Percentiles rank a stretch among this genome's conserved stretches.
These are phyloP conservation scores for Phaeosphaeria sp. DNA, from an alignment of 2,329 filamentous ascomycete species.

Conservation along the genomic window DNA sequence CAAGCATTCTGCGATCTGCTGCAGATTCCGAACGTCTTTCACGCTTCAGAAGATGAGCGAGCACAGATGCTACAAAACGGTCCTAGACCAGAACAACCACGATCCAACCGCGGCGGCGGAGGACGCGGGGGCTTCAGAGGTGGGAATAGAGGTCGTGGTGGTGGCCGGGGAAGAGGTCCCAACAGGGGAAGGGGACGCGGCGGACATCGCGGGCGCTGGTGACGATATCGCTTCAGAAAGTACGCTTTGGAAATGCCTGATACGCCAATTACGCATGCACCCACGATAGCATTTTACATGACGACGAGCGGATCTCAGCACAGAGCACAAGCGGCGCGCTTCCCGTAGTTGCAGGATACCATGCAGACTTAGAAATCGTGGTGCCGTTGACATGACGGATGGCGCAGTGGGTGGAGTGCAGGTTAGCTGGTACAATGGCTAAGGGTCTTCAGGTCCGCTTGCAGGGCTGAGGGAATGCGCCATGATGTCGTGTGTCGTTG, in stretches of 20 bases:
- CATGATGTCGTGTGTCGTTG: slow-evolving; percentile 27
- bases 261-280: background rate
- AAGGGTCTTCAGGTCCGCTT: slow-evolving; percentile 22
- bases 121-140: slow-evolving; percentile 35
- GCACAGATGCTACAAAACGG: slow-evolving; percentile 37
- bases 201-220: slow-evolving; percentile 36
- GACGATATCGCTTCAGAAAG: slow-evolving; percentile 8
- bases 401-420: slow-evolving; percentile 11
- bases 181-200: slow-evolving; percentile 27
- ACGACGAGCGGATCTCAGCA: slow-evolving; percentile 14
- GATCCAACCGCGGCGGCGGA: slow-evolving; percentile 34
- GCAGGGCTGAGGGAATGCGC: slow-evolving; percentile 12
- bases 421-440: slow-evolving; percentile 4
- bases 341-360: slow-evolving; percentile 11
- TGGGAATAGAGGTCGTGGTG: slow-evolving; percentile 31
- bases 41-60: slow-evolving; percentile 74
- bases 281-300: slow-evolving; percentile 11
- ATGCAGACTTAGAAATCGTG: slow-evolving; percentile 14
- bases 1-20: slow-evolving; percentile 79
- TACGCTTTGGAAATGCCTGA: background rate
- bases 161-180: slow-evolving; percentile 32
- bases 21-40: slow-evolving; percentile 77
- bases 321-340: slow-evolving; percentile 27
- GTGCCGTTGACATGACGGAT: slow-evolving; percentile 28
- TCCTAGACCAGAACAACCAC: slow-evolving; percentile 35